Evolutionary conservation across 352 stramenopile genomes (phyloP), one percentile per base, ranked within the genome.

Genomic region (Saprolegnia parasitica): DNA sequence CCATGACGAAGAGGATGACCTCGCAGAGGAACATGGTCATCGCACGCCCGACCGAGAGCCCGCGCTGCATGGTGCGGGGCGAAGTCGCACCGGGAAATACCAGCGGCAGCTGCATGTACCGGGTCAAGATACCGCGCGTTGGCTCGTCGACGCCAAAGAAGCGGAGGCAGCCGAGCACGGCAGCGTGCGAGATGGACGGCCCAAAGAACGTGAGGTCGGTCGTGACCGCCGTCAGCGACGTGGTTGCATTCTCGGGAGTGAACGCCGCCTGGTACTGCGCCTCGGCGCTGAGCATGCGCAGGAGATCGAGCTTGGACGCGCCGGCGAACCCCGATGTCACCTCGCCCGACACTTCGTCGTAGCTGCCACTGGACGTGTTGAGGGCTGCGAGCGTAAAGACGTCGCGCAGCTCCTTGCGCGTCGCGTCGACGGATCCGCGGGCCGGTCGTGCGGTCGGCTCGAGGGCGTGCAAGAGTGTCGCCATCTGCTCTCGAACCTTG

Each of bases 191-290:
- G 23, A 85, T 73, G 6, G 75, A 81, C 26, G 72, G 75, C 0
- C 76, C 76, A 55, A 85, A 85, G 65, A 84, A 81, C 68, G 81
- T 73, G n/a, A 85, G 72, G 42, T 85, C 76, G 4, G 76, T 83
- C 54, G 75, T 80, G 4, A 85, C 73, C 1, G 76, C 75, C 47
- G 77, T 75, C 23, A 82, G 52, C 18, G 72, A 55, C 23, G 65
- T 56, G 37, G 45, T 40, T 0, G 73, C 42, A 1, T 15, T 37
- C 8, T 52, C 62, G 9, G 32, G 3, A n/a, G 37, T 60, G 20
- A 83, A 57, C 1, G 57, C 60, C 37, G 58, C 49, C 26, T 71
- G 62, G 13, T 80, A 61, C 42, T 80, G 72, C 0, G 78, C 76
- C 68, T 85, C 78, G 15, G 74, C 65, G 35, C 76, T 72, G 15